Base-by-base conservation (phyloP, 2,329 filamentous ascomycete genomes). In the Fusarium udum region DNA sequence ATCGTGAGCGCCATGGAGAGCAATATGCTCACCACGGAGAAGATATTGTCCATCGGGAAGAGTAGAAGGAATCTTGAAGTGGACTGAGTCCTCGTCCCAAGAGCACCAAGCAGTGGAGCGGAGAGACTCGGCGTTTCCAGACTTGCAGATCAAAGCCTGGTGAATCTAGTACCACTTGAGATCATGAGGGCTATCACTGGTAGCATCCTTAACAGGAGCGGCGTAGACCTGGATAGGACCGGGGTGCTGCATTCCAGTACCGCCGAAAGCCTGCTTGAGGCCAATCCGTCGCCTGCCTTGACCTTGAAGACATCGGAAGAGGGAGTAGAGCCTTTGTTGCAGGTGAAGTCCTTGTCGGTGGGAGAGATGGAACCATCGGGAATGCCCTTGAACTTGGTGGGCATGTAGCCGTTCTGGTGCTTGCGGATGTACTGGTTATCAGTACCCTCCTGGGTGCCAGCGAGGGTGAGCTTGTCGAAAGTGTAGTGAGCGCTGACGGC, bases 1-100 rank as follows among this genome's bases (percentile, higher is more conserved):
- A 4, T 4, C 51, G 32, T 75, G 72, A 18, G 72, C 72, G 20
- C 72, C 72, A 39, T 75, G 72, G 3, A 75, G 72, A 48, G 26
- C 72, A 20, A 75, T 75, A 28, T 75, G 72, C 49, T 75, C 72
- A 39, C 61, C 72, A 9, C 72, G 72, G 60, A 75, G 16, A 9
- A 75, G 69, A 22, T 75, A 75, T 49, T 71, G 45, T 34, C 64
- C 64, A 4, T 67, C 34, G 4, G 64, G 64, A 12, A 67, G 62
- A 42, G 62, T 61, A 18, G 64, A 61, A 11, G 64, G 64, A 24
- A 67, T 67, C 52, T 67, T 67, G 53, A 67, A 67, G 62, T 67
- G 62, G 4, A 67, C 53, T 32, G 62, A 67, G 24, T 67, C 64
- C 63, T 67, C 63, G 0, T 46, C 39, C 64, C 64, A 67, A 32